Evolutionary conservation across 1,284 basidiomycete species (phyloP).

Genomic region (Violaceomyces palustris): DNA sequence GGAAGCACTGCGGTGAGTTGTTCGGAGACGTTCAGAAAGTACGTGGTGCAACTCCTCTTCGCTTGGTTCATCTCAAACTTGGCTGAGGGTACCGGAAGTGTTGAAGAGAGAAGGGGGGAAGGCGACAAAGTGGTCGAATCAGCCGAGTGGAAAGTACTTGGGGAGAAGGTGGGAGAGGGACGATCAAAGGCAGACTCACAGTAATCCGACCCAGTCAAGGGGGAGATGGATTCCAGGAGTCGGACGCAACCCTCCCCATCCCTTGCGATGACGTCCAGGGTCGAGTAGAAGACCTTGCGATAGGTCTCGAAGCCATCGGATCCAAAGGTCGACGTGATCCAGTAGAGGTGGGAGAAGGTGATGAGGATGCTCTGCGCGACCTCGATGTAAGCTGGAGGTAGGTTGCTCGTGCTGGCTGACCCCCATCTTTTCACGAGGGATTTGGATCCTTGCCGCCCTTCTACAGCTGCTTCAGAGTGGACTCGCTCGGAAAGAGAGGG

Average conservation of each 20-base stretch:
- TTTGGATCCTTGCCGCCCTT: too few relatives aligned
- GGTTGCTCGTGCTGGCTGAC: conserved; percentile 28
- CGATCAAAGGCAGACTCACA: conserved; percentile 2
- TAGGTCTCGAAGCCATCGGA: conserved; percentile 46
- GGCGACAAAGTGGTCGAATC: too few relatives aligned
- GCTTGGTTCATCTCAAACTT: conserved; percentile 9
- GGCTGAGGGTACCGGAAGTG: not conserved
- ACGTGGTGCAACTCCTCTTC: conserved; percentile 25
- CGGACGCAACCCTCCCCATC: conserved; percentile 39
- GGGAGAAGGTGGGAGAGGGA: too few relatives aligned
- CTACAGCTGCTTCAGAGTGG: too few relatives aligned
- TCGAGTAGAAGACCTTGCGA: conserved; percentile 46
- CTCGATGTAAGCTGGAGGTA: conserved; percentile 32
- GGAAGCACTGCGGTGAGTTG: conserved; percentile 41
- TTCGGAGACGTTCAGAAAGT: conserved; percentile 45
- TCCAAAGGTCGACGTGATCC: conserved; percentile 45
- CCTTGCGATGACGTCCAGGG: conserved; percentile 43
- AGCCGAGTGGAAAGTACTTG: not conserved
- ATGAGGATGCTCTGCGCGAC: conserved; percentile 30
- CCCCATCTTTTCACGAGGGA: conserved; percentile 13
- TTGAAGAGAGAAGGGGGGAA: too few relatives aligned
- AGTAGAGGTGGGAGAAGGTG: conserved; percentile 41
- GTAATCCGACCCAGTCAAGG: too few relatives aligned
- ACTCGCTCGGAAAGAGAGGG: too few relatives aligned
- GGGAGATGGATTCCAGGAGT: conserved; percentile 19